Percentiles rank a stretch among this genome's conserved stretches.
These are phyloP conservation scores for Pythium biforme DNA, from an alignment of 352 stramenopile species.

Conservation along the genomic window DNA sequence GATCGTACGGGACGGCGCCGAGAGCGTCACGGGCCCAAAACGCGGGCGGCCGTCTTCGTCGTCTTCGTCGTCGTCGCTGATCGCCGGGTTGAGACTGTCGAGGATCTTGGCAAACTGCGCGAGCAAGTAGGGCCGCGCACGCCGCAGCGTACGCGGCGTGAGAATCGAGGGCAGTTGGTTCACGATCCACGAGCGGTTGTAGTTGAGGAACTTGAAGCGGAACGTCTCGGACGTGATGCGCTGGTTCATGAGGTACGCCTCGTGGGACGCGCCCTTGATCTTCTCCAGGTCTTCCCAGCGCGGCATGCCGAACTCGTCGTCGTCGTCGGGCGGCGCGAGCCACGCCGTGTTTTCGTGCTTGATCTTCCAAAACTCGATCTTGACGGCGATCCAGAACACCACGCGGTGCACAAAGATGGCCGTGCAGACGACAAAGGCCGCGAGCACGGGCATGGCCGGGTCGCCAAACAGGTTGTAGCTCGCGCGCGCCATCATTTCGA, in stretches of 20 bases:
- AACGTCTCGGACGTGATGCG: slow-evolving; percentile 96
- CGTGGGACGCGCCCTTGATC: slow-evolving; percentile 92
- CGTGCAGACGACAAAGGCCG: slow-evolving; percentile 62
- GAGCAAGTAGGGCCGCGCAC: slow-evolving; percentile 92
- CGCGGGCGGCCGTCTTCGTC: slow-evolving; percentile 52
- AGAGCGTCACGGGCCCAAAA: slow-evolving; percentile 93
- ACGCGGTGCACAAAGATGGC: slow-evolving; percentile 65
- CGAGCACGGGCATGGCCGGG: slow-evolving; percentile 84
- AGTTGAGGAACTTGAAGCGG: slow-evolving; percentile 97
- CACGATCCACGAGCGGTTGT: slow-evolving; percentile 98
- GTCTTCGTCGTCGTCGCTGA: slow-evolving; percentile 93
- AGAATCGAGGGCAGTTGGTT: slow-evolving; percentile 94
- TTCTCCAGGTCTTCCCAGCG: slow-evolving; percentile 92
- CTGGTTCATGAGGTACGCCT: slow-evolving; percentile 97
- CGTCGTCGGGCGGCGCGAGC: slow-evolving; percentile 87
- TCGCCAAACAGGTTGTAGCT: slow-evolving; percentile 97
- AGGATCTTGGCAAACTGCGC: slow-evolving; percentile 96
- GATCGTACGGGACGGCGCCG: slow-evolving; percentile 88
- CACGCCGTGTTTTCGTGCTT: slow-evolving; percentile 96
- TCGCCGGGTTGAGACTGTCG: slow-evolving; percentile 92
- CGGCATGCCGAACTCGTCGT: slow-evolving; percentile 91
- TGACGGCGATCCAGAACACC: slow-evolving; percentile 82
- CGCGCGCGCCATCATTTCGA: slow-evolving; percentile 95
- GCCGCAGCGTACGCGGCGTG: slow-evolving; percentile 91
- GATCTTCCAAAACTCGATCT: slow-evolving; percentile 94